Percentiles rank a stretch among this genome's conserved stretches.
Conservation (phyloP, 768 basidiomycete genomes). For the Suillus clintonianus region DNA sequence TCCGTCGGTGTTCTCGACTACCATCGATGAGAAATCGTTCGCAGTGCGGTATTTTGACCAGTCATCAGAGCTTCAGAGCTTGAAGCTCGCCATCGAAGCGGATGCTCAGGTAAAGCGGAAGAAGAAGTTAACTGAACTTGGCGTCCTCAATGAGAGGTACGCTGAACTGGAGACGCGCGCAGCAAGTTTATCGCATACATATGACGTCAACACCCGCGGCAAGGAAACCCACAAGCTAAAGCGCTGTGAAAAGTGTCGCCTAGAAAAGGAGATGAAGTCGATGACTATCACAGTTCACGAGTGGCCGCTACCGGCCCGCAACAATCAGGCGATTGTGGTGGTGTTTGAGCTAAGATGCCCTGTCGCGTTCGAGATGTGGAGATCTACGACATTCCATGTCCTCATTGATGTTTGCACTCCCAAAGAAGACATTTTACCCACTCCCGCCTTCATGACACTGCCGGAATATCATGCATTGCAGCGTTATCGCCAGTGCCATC, state of each 20-base stretch:
- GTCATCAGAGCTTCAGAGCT: conserved; percentile 20
- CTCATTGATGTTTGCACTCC: conserved; percentile 37
- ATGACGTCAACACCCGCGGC: neutral
- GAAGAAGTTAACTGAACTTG: conserved; percentile 16
- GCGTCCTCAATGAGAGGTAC: conserved; percentile 14
- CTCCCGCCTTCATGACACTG: conserved; percentile 16
- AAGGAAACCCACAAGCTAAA: neutral
- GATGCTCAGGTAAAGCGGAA: conserved; percentile 20
- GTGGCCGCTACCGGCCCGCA: conserved; percentile 44
- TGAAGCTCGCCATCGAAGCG: conserved; percentile 33
- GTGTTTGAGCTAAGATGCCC: conserved; percentile 48
- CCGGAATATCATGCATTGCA: conserved; percentile 11
- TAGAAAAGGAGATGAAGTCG: conserved; percentile 13
- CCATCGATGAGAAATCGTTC: conserved; percentile 23
- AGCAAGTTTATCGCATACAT: neutral
- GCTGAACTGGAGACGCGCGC: neutral
- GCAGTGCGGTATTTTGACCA: conserved; percentile 35
- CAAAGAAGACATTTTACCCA: neutral
- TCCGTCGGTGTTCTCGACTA: conserved; percentile 37
- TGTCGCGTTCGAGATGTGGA: conserved; percentile 43
- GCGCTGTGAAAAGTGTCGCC: conserved; percentile 32
- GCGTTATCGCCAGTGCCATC: conserved; percentile 16
- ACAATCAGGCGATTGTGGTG: conserved; percentile 24
- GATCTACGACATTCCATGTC: conserved; percentile 40
- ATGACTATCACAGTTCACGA: conserved; percentile 42